Evolutionary conservation across 2,329 filamentous ascomycete species (phyloP).

Genomic region (Tympanopsis confertula): DNA sequence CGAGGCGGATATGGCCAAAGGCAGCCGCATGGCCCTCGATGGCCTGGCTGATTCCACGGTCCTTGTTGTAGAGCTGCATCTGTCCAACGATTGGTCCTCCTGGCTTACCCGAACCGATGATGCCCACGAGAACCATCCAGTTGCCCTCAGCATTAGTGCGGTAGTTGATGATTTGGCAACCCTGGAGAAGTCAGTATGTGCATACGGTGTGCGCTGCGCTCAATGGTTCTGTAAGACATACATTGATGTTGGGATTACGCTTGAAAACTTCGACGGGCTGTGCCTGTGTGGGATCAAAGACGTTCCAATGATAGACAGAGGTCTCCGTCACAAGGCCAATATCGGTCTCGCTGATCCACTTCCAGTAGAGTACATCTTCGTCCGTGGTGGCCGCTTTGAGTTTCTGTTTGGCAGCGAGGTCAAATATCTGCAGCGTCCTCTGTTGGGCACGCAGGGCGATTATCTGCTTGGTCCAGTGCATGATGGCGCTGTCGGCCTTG

Average conservation of each 20-base stretch:
- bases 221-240: no score
- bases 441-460: slow-evolving; percentile 93
- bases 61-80: slow-evolving; percentile 94
- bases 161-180: slow-evolving; percentile 99
- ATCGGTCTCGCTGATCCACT: slow-evolving; percentile 87
- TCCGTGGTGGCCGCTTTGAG: slow-evolving; percentile 94
- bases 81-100: slow-evolving; percentile 86
- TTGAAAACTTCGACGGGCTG: slow-evolving; percentile 86
- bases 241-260: slow-evolving; percentile 77
- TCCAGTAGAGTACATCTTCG: slow-evolving; percentile 98
- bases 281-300: slow-evolving; percentile 72
- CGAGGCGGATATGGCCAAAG: slow-evolving; percentile 79
- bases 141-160: slow-evolving; percentile 89
- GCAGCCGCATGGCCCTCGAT: slow-evolving; percentile 95
- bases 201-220: not conserved
- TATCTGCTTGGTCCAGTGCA: slow-evolving; percentile 95
- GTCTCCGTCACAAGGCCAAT: slow-evolving; percentile 84
- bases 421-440: slow-evolving; percentile 93
- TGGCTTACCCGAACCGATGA: slow-evolving; percentile 62
- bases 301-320: slow-evolving; percentile 94
- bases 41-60: slow-evolving; percentile 90
- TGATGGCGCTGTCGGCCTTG: slow-evolving; percentile 98
- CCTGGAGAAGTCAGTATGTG: slow-evolving; percentile 41
- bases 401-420: slow-evolving; percentile 84
- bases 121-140: slow-evolving; percentile 97